A percentile compares a stretch with the other conserved stretches of the same genome.
Evolutionary conservation across 352 stramenopile genomes (phyloP).

Genomic region (Pythium sp.): DNA sequence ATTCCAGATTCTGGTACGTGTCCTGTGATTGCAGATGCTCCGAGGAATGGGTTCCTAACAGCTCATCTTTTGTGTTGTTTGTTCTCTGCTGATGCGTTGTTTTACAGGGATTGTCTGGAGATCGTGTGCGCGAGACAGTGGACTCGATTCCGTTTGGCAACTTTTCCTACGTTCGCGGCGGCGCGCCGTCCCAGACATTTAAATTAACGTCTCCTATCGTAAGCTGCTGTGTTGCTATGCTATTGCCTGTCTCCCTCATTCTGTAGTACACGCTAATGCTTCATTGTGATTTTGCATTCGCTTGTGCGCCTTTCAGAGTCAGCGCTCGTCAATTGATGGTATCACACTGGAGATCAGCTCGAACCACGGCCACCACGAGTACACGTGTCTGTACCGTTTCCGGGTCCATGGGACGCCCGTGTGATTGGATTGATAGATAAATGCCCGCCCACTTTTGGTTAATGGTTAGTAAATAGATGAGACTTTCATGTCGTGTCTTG

Average conservation of each 20-base stretch:
- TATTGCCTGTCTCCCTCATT: too few species aligned
- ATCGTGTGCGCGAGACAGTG: conserved; percentile 40
- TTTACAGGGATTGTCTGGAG: conserved; percentile 41
- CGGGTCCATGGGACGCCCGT: conserved; percentile 59
- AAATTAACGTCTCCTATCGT: conserved; percentile 40
- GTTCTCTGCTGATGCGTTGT: conserved; percentile 3
- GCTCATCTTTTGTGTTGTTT: background rate
- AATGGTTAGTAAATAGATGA: conserved; percentile 10
- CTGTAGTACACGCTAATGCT: too few species aligned
- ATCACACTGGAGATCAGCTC: conserved; percentile 74
- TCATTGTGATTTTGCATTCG: too few species aligned
- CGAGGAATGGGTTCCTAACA: background rate
- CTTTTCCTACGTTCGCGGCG: conserved; percentile 62
- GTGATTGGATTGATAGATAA: background rate
- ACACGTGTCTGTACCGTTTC: conserved; percentile 90
- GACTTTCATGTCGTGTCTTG: conserved; percentile 1
- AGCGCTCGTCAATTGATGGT: conserved; percentile 53
- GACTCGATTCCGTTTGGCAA: conserved; percentile 65
- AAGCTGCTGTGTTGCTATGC: too few species aligned
- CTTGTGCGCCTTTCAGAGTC: conserved; percentile 23
- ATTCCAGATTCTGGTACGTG: conserved; percentile 58
- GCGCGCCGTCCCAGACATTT: conserved; percentile 63
- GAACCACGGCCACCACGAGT: conserved; percentile 85
- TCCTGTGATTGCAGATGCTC: background rate
- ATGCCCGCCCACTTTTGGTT: background rate